These are phyloP conservation scores for Penicillium goetzii DNA, from an alignment of 495 filamentous ascomycete species.

Conservation along the genomic window DNA sequence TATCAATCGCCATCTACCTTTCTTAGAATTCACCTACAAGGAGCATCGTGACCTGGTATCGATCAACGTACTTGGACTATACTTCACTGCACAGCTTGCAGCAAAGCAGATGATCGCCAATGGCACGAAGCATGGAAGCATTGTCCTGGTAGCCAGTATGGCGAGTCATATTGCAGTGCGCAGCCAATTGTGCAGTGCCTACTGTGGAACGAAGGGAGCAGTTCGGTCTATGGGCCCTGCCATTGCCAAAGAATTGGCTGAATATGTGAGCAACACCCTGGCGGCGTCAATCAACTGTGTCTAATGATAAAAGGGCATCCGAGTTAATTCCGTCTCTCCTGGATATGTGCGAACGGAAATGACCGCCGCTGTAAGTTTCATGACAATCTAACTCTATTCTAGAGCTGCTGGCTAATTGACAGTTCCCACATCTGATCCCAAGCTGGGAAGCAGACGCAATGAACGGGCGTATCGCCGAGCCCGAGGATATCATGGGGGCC, in stretches of 20 bases:
- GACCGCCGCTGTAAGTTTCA: constrained; percentile 51
- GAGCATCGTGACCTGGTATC: constrained; percentile 46
- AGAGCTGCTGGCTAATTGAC: constrained; percentile 58
- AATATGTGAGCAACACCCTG: constrained; percentile 33
- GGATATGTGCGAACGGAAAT: constrained; percentile 53
- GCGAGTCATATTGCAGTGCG: constrained; percentile 54
- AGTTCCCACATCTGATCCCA: constrained; percentile 70
- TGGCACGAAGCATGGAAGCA: constrained; percentile 48
- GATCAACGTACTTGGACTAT: constrained; percentile 41
- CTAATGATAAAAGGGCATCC: constrained; percentile 34
- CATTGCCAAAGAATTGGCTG: constrained; percentile 62
- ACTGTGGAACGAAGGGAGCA: constrained; percentile 71
- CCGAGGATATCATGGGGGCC: constrained; percentile 81
- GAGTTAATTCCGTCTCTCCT: constrained; percentile 51
- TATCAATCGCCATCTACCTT: constrained; percentile 42
- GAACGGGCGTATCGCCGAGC: constrained; percentile 69
- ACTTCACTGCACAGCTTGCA: constrained; percentile 50
- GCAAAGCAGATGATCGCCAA: constrained; percentile 54
- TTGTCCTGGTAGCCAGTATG: constrained; percentile 53
- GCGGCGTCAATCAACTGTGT: background rate
- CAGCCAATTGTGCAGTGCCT: constrained; percentile 78
- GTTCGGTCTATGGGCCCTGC: constrained; percentile 69
- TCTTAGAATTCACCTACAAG: constrained; percentile 48
- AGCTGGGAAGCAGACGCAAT: constrained; percentile 77
- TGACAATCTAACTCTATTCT: background rate